phyloP scores from a whole-genome alignment of 1,284 basidiomycete species.

The Stygiomarasmius scandens region DNA sequence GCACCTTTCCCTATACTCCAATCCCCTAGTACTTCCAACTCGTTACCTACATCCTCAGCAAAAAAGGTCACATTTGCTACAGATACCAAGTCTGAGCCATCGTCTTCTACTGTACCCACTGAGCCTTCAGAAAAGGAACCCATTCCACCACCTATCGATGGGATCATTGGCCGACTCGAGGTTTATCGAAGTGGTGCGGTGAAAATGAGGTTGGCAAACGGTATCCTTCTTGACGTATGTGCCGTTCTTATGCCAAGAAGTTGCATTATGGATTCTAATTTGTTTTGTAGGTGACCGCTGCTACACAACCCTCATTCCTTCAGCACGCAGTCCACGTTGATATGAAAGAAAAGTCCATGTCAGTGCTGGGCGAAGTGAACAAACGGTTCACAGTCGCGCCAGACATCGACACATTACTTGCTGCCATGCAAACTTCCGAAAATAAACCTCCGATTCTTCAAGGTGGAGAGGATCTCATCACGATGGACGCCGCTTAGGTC shows the following conservation, averaged over 20 bases:
- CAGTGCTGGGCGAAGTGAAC: conserved; percentile 83
- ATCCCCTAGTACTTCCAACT: conserved; percentile 28
- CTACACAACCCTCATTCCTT: conserved; percentile 86
- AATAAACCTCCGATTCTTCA: conserved; percentile 43
- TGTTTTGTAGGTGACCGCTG: conserved; percentile 69
- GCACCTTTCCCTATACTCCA: conserved; percentile 83
- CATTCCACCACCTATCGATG: conserved; percentile 56
- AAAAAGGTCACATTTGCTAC: conserved; percentile 65
- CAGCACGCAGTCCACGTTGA: conserved; percentile 87
- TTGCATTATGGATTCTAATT: conserved; percentile 10
- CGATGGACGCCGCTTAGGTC: conserved; percentile 52
- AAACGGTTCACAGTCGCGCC: conserved; percentile 87
- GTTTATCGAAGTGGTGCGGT: conserved; percentile 85
- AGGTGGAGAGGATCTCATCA: conserved; percentile 53
- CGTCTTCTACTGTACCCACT: conserved; percentile 28
- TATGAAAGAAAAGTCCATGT: conserved; percentile 56
- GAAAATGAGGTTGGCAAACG: conserved; percentile 82
- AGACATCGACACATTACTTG: conserved; percentile 77
- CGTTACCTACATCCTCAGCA: conserved; percentile 28
- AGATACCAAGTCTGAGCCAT: conserved; percentile 51
- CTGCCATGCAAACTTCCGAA: conserved; percentile 61
- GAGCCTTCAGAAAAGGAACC: conserved; percentile 31
- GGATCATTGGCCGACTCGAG: conserved; percentile 80
- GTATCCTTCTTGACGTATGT: conserved; percentile 81
- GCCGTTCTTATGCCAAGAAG: conserved; percentile 5